Evolutionary conservation across 805 yeast genomes (phyloP).

Genomic region (Candida patagonica): DNA sequence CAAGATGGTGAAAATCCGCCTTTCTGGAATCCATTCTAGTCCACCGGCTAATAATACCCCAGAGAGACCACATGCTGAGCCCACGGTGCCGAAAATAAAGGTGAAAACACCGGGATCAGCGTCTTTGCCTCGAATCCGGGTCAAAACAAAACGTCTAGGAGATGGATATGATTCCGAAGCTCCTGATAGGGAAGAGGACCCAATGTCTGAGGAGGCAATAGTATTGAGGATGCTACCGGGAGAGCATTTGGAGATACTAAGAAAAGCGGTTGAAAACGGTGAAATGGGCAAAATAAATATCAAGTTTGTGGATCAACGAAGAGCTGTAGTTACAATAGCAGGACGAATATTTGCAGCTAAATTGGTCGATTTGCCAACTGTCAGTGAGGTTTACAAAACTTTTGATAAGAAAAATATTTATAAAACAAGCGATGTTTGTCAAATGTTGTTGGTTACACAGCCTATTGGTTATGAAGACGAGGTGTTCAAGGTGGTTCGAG

Average conservation of each 20-base stretch:
- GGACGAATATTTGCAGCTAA: constrained; percentile 71
- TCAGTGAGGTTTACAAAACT: constrained; percentile 80
- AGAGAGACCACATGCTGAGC: neutral
- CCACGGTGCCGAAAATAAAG: neutral
- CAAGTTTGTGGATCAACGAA: constrained; percentile 73
- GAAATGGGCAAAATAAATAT: constrained; percentile 64
- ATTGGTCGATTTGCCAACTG: constrained; percentile 80
- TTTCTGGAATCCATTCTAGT: neutral
- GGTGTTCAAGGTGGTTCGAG: constrained; percentile 17
- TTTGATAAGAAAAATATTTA: constrained; percentile 81
- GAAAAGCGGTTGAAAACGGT: constrained; percentile 56
- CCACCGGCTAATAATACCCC: constrained; percentile 1
- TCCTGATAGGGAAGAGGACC: constrained; percentile 92
- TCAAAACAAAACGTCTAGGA: constrained; percentile 65
- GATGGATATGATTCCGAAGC: constrained; percentile 97
- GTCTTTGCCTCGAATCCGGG: constrained; percentile 37
- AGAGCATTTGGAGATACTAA: constrained; percentile 59
- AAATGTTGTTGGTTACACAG: constrained; percentile 69
- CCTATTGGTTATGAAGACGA: constrained; percentile 40
- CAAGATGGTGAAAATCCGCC: constrained; percentile 3
- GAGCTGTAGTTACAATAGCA: constrained; percentile 69
- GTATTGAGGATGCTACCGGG: constrained; percentile 62
- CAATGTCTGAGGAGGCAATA: constrained; percentile 80
- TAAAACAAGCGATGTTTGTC: constrained; percentile 79
- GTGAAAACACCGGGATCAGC: neutral